phyloP scores from a whole-genome alignment of 1,139 yeast genomes.

The Taiozyma sp. region DNA sequence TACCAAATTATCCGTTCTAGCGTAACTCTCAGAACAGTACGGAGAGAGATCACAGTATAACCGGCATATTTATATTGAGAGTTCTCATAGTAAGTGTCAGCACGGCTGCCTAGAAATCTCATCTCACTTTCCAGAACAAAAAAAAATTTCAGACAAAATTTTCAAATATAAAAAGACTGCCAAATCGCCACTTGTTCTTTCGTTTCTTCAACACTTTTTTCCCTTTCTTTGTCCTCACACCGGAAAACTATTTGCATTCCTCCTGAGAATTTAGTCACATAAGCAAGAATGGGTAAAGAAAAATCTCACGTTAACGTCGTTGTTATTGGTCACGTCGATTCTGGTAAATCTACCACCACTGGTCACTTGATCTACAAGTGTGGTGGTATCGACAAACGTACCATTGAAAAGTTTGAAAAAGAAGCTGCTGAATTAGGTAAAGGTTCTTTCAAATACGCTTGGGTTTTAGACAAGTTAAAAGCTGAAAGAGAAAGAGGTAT shows the following conservation, averaged over 20 bases:
- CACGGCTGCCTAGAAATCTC: background rate
- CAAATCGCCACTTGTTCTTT: background rate
- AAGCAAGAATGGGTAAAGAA: slow-evolving; percentile 55
- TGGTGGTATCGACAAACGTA: slow-evolving; percentile 94
- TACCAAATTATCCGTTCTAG: background rate
- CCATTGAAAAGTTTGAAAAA: slow-evolving; percentile 98
- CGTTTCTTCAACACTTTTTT: background rate
- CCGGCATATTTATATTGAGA: too few species aligned
- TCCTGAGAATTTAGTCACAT: slow-evolving; percentile 12
- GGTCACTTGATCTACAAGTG: slow-evolving; percentile 98
- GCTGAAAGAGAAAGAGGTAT: slow-evolving; percentile 98
- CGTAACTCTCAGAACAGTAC: background rate
- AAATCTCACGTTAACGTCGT: slow-evolving; percentile 98
- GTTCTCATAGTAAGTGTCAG: background rate
- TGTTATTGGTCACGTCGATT: slow-evolving; percentile 99
- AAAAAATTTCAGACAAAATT: background rate
- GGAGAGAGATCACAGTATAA: background rate
- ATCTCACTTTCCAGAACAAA: background rate
- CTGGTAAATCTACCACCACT: slow-evolving; percentile 97
- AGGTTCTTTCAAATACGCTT: slow-evolving; percentile 98
- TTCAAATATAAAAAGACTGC: background rate
- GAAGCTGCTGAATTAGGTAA: slow-evolving; percentile 98
- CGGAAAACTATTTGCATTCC: slow-evolving; percentile 19
- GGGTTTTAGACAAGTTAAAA: slow-evolving; percentile 95
- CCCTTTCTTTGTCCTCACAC: slow-evolving; percentile 10